Conservation (phyloP, 805 yeast genomes). For the Starmerella scarabaei region DNA sequence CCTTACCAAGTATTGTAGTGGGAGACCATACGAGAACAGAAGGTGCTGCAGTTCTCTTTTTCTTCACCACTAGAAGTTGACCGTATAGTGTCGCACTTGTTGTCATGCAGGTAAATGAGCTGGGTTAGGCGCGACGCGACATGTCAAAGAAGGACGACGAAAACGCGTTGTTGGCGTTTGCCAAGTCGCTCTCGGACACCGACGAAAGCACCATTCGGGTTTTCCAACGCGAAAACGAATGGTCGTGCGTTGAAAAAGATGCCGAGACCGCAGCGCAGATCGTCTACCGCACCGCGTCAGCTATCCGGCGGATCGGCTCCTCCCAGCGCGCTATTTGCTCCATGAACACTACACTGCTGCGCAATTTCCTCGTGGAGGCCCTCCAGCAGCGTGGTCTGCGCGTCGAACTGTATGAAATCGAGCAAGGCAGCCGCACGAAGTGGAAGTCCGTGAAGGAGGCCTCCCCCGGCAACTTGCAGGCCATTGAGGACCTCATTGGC, state of each 20-base stretch:
- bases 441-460: slow-evolving; percentile 50
- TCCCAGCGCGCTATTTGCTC: slow-evolving; percentile 36
- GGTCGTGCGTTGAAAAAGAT: slow-evolving; percentile 59
- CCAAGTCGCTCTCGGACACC: slow-evolving; percentile 12
- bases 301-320: slow-evolving; percentile 40
- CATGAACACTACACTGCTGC: slow-evolving; percentile 60
- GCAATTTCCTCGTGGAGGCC: slow-evolving; percentile 49
- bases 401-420: slow-evolving; percentile 62
- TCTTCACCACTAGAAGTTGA: neutral
- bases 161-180: slow-evolving; percentile 25
- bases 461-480: slow-evolving; percentile 81
- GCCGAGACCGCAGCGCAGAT: slow-evolving; percentile 72
- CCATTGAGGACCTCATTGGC: slow-evolving; percentile 56
- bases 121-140: neutral
- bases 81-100: neutral
- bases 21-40: too few relatives aligned
- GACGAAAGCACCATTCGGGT: slow-evolving; percentile 38
- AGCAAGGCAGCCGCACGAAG: slow-evolving; percentile 25
- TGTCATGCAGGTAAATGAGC: neutral
- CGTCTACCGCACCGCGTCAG: slow-evolving; percentile 73
- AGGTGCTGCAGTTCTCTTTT: too few relatives aligned
- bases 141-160: slow-evolving; percentile 32
- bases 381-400: slow-evolving; percentile 61
- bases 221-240: slow-evolving; percentile 68
- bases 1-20: too few relatives aligned